Conservation (phyloP, 129 eudicot species). For the Saposhnikovia divaricata region DNA sequence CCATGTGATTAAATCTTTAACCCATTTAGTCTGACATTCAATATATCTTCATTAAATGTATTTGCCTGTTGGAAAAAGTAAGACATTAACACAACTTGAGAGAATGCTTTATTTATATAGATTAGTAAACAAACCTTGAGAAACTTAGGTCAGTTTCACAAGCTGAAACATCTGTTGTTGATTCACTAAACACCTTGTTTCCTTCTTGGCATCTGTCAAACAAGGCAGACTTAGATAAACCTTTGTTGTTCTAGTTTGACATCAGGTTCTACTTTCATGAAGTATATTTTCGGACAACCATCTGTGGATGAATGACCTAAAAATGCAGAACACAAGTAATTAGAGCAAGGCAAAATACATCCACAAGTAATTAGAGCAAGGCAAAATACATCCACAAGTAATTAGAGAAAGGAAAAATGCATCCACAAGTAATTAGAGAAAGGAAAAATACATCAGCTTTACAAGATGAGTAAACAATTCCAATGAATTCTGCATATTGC, state of each 20-base stretch:
- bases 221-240: slow-evolving; percentile 25
- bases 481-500: background rate
- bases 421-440: too few relatives aligned
- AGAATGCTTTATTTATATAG: background rate
- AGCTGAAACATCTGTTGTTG: slow-evolving; percentile 49
- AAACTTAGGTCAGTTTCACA: slow-evolving; percentile 42
- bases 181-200: slow-evolving; percentile 36
- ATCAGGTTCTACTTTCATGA: slow-evolving; percentile 33
- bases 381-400: background rate
- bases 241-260: slow-evolving; percentile 29
- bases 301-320: slow-evolving; percentile 57
- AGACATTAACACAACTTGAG: background rate
- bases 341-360: background rate
- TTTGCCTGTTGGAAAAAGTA: background rate
- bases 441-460: background rate
- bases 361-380: slow-evolving; percentile 11
- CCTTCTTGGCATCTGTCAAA: slow-evolving; percentile 30
- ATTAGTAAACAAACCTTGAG: slow-evolving; percentile 43
- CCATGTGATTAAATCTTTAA: background rate
- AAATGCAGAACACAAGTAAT: slow-evolving; percentile 14
- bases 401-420: too few relatives aligned
- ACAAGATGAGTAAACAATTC: background rate
- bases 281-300: slow-evolving; percentile 70
- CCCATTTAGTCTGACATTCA: background rate
- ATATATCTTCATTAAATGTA: background rate